Evolutionary conservation across 2,329 filamentous ascomycete species (phyloP), one percentile per base, ranked within the genome.

Genomic region (Stagonosporopsis rhizophila): DNA sequence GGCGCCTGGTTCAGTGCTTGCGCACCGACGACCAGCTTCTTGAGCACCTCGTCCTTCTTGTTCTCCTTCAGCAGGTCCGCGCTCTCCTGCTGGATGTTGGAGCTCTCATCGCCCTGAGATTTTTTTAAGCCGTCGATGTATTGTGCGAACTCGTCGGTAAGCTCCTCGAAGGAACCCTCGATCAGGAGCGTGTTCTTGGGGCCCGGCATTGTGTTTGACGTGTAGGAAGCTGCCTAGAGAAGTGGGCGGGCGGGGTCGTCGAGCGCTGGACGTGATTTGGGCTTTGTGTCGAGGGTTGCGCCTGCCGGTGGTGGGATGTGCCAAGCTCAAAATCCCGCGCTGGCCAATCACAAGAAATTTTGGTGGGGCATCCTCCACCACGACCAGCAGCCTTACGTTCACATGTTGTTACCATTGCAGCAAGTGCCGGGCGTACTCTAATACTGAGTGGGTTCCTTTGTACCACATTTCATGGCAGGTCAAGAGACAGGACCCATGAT

Each of bases 111-210:
- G 69, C 80, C 79, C 61, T 79, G 76, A 61, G 73, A 71, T 74
- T 91, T 89, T 72, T 90, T 89, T 76, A 93, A 86, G 69, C 88
- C 83, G 79, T 96, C 92, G 77, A 99, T 84, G 81, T 96, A 97
- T 72, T 93, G 90, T 78, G 94, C 92, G 83, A 99, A 90, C 82
- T 99, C 95, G 79, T 91, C 88, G 72, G 90, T 88, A 75, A 97
- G 88, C 82, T 98, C 95, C 77, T 92, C 88, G 78, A 97, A 96
- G 72, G 87, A 86, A 78, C 95, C 95, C 83, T 99, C 95, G 79
- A 99, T 87, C 69, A 88, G 81, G 69, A 87, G 83, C 72, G 85
- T 87, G 66, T 82, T 87, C 57, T 83, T 81, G 61, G 85, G 81
- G 68, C 80, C 83, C 62, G 85, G 83, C 85, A 88, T 88, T 67